Percentiles rank a stretch among this genome's conserved stretches.
These are phyloP conservation scores for Strombidium stylifer DNA, from an alignment of 73 alveolate species.

Conservation along the genomic window DNA sequence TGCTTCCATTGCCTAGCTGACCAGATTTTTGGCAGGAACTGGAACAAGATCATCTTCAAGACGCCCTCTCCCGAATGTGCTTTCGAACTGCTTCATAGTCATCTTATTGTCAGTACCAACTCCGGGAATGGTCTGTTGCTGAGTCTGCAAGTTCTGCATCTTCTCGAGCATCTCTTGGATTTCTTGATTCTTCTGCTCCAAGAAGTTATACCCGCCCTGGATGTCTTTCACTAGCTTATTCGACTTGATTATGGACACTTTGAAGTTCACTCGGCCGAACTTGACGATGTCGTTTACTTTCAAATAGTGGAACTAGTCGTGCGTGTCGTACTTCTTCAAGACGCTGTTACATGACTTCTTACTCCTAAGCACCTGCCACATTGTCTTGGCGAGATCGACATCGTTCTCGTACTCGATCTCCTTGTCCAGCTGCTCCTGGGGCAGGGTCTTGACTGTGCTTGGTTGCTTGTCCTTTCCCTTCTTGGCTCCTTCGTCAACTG, in stretches of 20 bases:
- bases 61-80: background rate
- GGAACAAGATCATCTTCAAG: slow-evolving; percentile 7
- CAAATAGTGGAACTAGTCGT: background rate
- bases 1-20: too few species aligned
- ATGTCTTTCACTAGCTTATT: slow-evolving; percentile 9
- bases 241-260: slow-evolving; percentile 16
- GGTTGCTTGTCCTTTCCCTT: too few species aligned
- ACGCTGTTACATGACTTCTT: slow-evolving; percentile 10
- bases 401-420: slow-evolving; percentile 39
- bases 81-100: background rate
- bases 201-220: background rate
- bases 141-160: too few species aligned
- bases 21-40: too few species aligned
- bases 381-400: slow-evolving; percentile 33
- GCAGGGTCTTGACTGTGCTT: too few species aligned
- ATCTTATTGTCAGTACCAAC: background rate
- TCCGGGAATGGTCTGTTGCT: too few species aligned
- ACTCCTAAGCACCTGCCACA: slow-evolving; percentile 40
- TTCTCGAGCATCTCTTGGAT: too few species aligned
- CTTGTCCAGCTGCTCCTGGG: background rate
- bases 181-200: too few species aligned
- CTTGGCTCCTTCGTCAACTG: too few species aligned
- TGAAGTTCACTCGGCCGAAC: slow-evolving; percentile 56
- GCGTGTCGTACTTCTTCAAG: slow-evolving; percentile 8
- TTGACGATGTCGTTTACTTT: slow-evolving; percentile 39